These are phyloP conservation scores for Manihot esculenta DNA, from an alignment of 441 rosid species.

Conservation along the genomic window DNA sequence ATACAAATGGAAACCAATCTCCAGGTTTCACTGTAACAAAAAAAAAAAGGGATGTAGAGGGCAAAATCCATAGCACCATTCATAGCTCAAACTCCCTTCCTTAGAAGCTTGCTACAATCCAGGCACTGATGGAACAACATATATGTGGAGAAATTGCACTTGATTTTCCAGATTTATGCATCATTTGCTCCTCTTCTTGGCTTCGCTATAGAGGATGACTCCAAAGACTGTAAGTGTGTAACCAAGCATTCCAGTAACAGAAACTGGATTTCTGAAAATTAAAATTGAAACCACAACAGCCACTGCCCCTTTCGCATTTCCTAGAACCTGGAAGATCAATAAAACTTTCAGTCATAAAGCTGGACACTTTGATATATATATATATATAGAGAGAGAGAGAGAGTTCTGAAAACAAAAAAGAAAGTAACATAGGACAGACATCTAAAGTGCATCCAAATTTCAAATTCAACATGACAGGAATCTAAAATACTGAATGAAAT, in stretches of 20 bases:
- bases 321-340: conserved; percentile 39
- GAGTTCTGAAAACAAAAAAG: background rate
- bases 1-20: conserved; percentile 38
- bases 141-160: conserved; percentile 7
- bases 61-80: conserved; percentile 33
- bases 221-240: conserved; percentile 45
- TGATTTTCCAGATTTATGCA: background rate
- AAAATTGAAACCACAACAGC: conserved; percentile 52
- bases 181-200: conserved; percentile 45
- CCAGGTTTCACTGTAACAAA: conserved; percentile 28
- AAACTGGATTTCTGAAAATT: conserved; percentile 52
- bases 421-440: background rate
- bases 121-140: conserved; percentile 15
- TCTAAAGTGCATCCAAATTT: too few relatives aligned
- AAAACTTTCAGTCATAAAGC: background rate
- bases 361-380: background rate
- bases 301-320: conserved; percentile 56
- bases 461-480: background rate
- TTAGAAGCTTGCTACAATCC: conserved; percentile 21
- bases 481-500: too few relatives aligned
- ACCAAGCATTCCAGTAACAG: conserved; percentile 55
- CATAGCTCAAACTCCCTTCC: conserved; percentile 17
- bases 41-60: conserved; percentile 14
- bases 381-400: too few relatives aligned
- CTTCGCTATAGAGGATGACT: conserved; percentile 50